A percentile compares a stretch with the other conserved stretches of the same genome.
These are phyloP conservation scores for Vanderwaltozyma polyspora DNA, from an alignment of 805 yeast species.

Conservation along the genomic window DNA sequence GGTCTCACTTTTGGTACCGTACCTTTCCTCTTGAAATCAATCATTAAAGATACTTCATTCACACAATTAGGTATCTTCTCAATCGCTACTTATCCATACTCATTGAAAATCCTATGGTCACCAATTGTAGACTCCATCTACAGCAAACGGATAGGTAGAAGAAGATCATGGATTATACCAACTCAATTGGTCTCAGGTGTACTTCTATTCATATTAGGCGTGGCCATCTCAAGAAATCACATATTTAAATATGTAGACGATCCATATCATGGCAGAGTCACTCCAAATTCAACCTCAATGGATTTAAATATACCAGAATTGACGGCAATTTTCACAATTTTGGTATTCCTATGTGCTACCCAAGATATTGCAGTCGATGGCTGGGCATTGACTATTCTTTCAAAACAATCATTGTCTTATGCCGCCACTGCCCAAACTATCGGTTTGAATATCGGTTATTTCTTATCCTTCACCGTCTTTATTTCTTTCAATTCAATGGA, in stretches of 20 bases:
- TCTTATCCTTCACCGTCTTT: conserved; percentile 82
- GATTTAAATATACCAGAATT: conserved; percentile 28
- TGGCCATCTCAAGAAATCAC: conserved; percentile 32
- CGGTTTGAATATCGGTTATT: conserved; percentile 89
- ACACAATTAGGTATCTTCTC: conserved; percentile 87
- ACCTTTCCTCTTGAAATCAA: conserved; percentile 76
- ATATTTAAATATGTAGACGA: conserved; percentile 32
- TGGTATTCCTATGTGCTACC: conserved; percentile 87
- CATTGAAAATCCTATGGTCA: conserved; percentile 86
- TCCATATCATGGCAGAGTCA: conserved; percentile 12
- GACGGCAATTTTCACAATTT: conserved; percentile 59
- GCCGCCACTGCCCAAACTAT: conserved; percentile 97
- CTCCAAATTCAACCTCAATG: neutral
- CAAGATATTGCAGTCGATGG: conserved; percentile 99
- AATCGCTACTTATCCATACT: conserved; percentile 89
- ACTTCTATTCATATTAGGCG: conserved; percentile 56
- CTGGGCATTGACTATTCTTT: conserved; percentile 88
- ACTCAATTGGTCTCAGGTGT: conserved; percentile 73
- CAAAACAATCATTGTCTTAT: conserved; percentile 67
- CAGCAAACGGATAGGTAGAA: conserved; percentile 55
- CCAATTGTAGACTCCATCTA: conserved; percentile 90
- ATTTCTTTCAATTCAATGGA: conserved; percentile 85
- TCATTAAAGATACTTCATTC: conserved; percentile 50
- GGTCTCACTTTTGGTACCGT: conserved; percentile 92
- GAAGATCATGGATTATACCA: conserved; percentile 92